Conservation (phyloP, 352 stramenopile species). For the Phytophthora pini region DNA sequence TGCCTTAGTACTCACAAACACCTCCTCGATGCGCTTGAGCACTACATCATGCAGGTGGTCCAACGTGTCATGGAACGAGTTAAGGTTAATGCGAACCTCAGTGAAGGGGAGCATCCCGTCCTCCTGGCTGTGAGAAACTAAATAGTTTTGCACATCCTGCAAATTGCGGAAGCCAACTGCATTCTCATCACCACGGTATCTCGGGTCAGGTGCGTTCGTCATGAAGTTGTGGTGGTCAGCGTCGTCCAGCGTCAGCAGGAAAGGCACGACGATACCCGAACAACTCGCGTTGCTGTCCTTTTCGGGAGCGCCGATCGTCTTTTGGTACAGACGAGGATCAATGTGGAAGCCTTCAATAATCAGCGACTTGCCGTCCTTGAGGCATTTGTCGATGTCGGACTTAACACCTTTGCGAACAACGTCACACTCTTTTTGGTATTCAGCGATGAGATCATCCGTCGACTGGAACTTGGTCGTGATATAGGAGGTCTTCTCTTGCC, state of each 20-base stretch:
- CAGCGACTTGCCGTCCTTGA: constrained; percentile 91
- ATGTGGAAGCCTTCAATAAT: constrained; percentile 91
- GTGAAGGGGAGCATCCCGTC: constrained; percentile 69
- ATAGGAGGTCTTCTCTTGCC: constrained; percentile 73
- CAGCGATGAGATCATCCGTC: constrained; percentile 60
- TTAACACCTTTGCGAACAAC: constrained; percentile 84
- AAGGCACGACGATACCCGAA: constrained; percentile 84
- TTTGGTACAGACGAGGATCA: constrained; percentile 86
- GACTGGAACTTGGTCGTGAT: constrained; percentile 66
- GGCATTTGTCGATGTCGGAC: constrained; percentile 89
- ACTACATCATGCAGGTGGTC: constrained; percentile 88
- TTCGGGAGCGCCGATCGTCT: constrained; percentile 52
- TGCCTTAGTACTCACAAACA: constrained; percentile 46
- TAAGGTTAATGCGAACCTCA: constrained; percentile 80
- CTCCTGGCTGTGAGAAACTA: constrained; percentile 57
- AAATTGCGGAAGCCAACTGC: constrained; percentile 75
- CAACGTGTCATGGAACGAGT: constrained; percentile 89
- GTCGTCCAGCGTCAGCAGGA: constrained; percentile 73
- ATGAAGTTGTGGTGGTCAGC: constrained; percentile 82
- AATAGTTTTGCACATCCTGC: constrained; percentile 80
- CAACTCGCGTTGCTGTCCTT: constrained; percentile 38
- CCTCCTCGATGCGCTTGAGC: constrained; percentile 83
- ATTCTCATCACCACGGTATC: constrained; percentile 69
- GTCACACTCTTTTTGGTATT: constrained; percentile 83
- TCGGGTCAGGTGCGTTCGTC: constrained; percentile 80